Evolutionary conservation across 2,329 filamentous ascomycete species (phyloP).

Genomic region (Colletotrichum gigasporum): DNA sequence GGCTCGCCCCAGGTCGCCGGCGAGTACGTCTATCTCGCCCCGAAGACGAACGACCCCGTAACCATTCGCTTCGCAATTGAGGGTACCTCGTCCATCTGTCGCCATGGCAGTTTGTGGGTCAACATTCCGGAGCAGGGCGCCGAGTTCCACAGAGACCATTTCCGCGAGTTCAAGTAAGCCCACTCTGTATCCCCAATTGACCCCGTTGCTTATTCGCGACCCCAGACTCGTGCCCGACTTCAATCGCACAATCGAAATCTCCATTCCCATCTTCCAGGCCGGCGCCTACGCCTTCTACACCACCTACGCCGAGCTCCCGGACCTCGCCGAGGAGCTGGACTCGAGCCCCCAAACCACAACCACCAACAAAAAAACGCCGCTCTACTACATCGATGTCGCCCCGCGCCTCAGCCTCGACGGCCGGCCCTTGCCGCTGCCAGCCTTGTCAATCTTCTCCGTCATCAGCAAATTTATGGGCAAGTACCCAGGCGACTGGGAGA

Average conservation of each 20-base stretch:
- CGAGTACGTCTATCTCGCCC: conserved; percentile 90
- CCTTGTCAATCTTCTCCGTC: conserved; percentile 89
- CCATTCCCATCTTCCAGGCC: conserved; percentile 82
- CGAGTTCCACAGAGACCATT: conserved; percentile 80
- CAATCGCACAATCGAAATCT: conserved; percentile 89
- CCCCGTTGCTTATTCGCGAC: background rate
- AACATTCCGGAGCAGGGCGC: conserved; percentile 86
- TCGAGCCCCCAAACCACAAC: conserved; percentile 56
- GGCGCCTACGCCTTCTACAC: conserved; percentile 96
- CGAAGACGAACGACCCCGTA: conserved; percentile 77
- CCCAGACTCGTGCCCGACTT: conserved; percentile 87
- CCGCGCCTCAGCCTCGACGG: conserved; percentile 81
- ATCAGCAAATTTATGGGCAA: conserved; percentile 99
- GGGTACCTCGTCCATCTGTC: conserved; percentile 94
- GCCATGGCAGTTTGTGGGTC: conserved; percentile 94
- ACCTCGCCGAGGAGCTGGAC: conserved; percentile 69
- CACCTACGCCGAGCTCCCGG: conserved; percentile 87
- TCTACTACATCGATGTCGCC: conserved; percentile 94
- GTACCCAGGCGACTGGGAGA: conserved; percentile 90
- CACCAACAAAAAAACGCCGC: conserved; percentile 73
- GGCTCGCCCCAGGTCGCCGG: conserved; percentile 90
- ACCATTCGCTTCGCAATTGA: conserved; percentile 89
- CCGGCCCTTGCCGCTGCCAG: conserved; percentile 80
- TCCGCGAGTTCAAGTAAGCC: conserved; percentile 88
- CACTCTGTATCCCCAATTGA: background rate